These are phyloP conservation scores for Claviceps purpurea DNA, from an alignment of 2,329 filamentous ascomycete species.

Conservation along the genomic window DNA sequence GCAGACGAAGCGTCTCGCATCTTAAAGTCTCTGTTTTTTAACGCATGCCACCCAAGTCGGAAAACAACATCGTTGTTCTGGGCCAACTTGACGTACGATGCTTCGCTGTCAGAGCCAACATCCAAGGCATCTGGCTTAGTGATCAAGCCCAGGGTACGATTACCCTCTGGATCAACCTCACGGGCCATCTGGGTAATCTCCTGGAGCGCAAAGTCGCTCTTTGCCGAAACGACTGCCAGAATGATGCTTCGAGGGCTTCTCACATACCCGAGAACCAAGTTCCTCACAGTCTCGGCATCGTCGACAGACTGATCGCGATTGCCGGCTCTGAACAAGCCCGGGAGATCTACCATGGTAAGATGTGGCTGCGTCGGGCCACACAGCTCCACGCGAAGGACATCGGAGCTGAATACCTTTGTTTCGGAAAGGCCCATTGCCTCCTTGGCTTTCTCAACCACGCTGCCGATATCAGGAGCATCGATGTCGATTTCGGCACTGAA, in stretches of 20 bases:
- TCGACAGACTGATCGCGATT: slow-evolving; percentile 26
- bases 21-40: slow-evolving; percentile 28
- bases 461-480: slow-evolving; percentile 3
- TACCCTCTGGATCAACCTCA: slow-evolving; percentile 8
- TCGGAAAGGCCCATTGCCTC: slow-evolving; percentile 8
- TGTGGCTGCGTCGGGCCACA: slow-evolving; percentile 33
- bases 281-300: slow-evolving; percentile 8
- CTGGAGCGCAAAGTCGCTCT: slow-evolving; percentile 44
- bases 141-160: slow-evolving; percentile 40
- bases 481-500: slow-evolving; percentile 4
- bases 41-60: slow-evolving; percentile 38
- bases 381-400: slow-evolving; percentile 35
- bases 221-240: slow-evolving; percentile 42
- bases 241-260: slow-evolving; percentile 42
- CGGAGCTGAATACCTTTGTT: slow-evolving; percentile 24
- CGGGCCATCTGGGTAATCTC: slow-evolving; percentile 18
- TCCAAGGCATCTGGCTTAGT: slow-evolving; percentile 37
- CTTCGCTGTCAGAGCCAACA: slow-evolving; percentile 25
- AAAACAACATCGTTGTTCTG: slow-evolving; percentile 33
- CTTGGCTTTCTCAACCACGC: slow-evolving; percentile 5
- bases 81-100: slow-evolving; percentile 26
- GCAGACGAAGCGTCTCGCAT: slow-evolving; percentile 15
- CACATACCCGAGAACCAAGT: slow-evolving; percentile 43
- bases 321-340: slow-evolving; percentile 37
- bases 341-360: slow-evolving; percentile 46